Percentiles rank a stretch among this genome's conserved stretches.
phyloP scores from a whole-genome alignment of 2,329 filamentous ascomycete genomes.

The Botrytis pseudocinerea region DNA sequence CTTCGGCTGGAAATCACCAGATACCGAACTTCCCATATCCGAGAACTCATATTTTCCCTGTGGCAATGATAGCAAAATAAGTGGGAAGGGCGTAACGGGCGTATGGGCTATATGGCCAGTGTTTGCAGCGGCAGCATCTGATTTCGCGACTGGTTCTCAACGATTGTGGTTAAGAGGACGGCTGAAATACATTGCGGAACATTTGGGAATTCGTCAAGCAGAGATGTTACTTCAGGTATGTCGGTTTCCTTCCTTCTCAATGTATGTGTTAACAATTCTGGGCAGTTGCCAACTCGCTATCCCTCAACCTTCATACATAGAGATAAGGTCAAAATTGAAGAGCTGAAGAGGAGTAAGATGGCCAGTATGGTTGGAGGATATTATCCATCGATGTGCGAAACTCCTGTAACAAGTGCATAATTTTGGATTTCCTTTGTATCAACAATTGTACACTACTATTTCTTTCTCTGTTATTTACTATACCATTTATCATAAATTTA shows the following conservation, averaged over 20 bases:
- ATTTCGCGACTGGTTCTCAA: constrained; percentile 32
- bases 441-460: neutral
- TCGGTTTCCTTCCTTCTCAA: neutral
- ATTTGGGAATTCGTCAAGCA: constrained; percentile 34
- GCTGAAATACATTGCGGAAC: constrained; percentile 32
- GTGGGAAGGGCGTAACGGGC: constrained; percentile 30
- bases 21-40: constrained; percentile 32
- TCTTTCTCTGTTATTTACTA: neutral
- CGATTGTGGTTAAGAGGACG: constrained; percentile 30
- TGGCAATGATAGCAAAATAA: constrained; percentile 43
- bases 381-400: too few relatives aligned
- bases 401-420: neutral
- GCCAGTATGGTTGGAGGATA: neutral
- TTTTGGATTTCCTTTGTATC: neutral
- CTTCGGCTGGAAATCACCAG: constrained; percentile 49
- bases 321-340: constrained; percentile 6
- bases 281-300: constrained; percentile 8
- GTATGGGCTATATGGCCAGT: constrained; percentile 35
- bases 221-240: constrained; percentile 30
- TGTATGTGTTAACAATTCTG: neutral
- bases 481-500: neutral
- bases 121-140: constrained; percentile 31
- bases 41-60: constrained; percentile 52
- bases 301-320: constrained; percentile 16
- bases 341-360: neutral